A percentile compares a stretch with the other conserved stretches of the same genome.
These are phyloP conservation scores for Scutellaria minor DNA, from an alignment of 257 asterid species.

Conservation along the genomic window DNA sequence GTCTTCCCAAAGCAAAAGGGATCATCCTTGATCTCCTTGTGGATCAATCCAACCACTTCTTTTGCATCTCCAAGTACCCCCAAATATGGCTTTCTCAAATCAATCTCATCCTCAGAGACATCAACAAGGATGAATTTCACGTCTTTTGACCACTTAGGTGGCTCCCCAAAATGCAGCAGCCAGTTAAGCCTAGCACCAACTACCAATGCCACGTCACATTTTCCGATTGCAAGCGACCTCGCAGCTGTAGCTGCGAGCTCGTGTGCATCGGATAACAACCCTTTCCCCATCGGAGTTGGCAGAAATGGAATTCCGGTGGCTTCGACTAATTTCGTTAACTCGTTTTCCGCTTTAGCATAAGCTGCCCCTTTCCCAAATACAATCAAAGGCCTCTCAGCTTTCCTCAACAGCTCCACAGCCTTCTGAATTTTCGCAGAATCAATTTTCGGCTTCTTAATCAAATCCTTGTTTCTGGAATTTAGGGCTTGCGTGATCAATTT, in stretches of 20 bases:
- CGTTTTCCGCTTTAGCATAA: slow-evolving; percentile 67
- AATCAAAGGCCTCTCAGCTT: slow-evolving; percentile 85
- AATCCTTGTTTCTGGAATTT: slow-evolving; percentile 41
- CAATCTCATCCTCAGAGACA: slow-evolving; percentile 68
- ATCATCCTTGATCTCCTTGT: slow-evolving; percentile 77
- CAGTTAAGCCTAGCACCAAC: slow-evolving; percentile 92
- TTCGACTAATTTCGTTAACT: slow-evolving; percentile 61
- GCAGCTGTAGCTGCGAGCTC: slow-evolving; percentile 92
- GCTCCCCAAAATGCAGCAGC: slow-evolving; percentile 90
- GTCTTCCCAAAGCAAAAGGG: slow-evolving; percentile 80
- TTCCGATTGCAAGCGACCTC: slow-evolving; percentile 85
- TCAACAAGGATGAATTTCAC: slow-evolving; percentile 87
- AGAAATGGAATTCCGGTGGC: slow-evolving; percentile 81
- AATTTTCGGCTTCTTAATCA: slow-evolving; percentile 49
- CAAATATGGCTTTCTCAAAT: slow-evolving; percentile 68
- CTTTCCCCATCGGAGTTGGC: slow-evolving; percentile 97
- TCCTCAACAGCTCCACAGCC: slow-evolving; percentile 70
- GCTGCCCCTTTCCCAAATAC: slow-evolving; percentile 96
- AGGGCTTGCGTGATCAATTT: slow-evolving; percentile 59
- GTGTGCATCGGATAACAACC: slow-evolving; percentile 73
- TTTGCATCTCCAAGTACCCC: slow-evolving; percentile 90
- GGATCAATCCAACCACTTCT: slow-evolving; percentile 63
- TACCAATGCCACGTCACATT: slow-evolving; percentile 83
- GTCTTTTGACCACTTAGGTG: slow-evolving; percentile 87
- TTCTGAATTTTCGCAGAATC: slow-evolving; percentile 48